These are phyloP conservation scores for Melastoma malabathricum DNA, from an alignment of 345 rosid species.

Conservation along the genomic window DNA sequence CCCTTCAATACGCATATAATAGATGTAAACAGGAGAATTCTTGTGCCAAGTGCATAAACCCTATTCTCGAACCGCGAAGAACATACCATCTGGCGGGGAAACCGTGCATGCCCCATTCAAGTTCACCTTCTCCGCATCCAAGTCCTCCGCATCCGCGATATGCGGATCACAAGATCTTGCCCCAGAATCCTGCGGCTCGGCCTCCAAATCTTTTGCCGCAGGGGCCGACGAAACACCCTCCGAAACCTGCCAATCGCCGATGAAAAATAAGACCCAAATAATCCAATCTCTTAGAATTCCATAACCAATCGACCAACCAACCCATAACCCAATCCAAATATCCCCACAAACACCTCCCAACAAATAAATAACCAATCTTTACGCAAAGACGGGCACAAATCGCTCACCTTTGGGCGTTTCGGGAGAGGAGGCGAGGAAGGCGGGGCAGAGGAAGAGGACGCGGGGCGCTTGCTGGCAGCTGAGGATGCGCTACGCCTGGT, in stretches of 20 bases:
- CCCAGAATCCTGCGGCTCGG: conserved; percentile 42
- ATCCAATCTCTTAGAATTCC: too few relatives aligned
- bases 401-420: conserved; percentile 69
- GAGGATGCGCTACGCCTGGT: conserved; percentile 79
- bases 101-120: conserved; percentile 36
- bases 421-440: conserved; percentile 24
- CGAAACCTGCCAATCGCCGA: conserved; percentile 3
- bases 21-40: not conserved
- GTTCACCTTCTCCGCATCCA: conserved; percentile 31
- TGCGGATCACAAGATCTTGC: conserved; percentile 58
- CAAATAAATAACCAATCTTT: too few relatives aligned
- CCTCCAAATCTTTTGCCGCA: conserved; percentile 34
- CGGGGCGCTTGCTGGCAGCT: conserved; percentile 65
- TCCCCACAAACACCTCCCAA: too few relatives aligned
- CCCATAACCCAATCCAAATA: too few relatives aligned
- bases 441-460: conserved; percentile 37
- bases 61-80: conserved; percentile 1
- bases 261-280: not conserved
- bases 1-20: too few relatives aligned
- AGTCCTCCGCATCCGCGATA: not conserved
- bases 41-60: conserved; percentile 3
- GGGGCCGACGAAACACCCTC: conserved; percentile 11
- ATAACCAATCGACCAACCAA: too few relatives aligned
- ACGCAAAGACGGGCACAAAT: not conserved
- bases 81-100: conserved; percentile 19